A percentile compares a stretch with the other conserved stretches of the same genome.
Evolutionary conservation across 2,329 filamentous ascomycete species (phyloP).

Genomic region (Aureobasidium sp.): DNA sequence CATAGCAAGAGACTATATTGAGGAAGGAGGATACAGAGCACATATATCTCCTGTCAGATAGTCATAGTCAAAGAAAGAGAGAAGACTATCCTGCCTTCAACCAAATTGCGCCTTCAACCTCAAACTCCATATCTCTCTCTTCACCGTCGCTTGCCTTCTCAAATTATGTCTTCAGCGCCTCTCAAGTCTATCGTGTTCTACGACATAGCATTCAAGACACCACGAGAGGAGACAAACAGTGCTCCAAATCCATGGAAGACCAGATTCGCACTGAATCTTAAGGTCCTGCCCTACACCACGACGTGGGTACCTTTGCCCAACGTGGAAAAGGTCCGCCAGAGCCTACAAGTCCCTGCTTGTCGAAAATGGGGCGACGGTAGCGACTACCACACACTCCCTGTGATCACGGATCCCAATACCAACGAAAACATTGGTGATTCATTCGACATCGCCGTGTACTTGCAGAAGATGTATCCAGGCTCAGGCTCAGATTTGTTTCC

Average conservation of each 20-base stretch:
- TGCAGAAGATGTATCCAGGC: slow-evolving; percentile 44
- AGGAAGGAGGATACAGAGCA: background rate
- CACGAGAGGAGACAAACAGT: slow-evolving; percentile 27
- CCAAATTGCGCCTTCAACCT: too few species aligned
- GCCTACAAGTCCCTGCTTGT: slow-evolving; percentile 38
- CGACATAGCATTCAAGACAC: slow-evolving; percentile 36
- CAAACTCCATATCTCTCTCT: too few species aligned
- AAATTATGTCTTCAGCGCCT: slow-evolving; percentile 1
- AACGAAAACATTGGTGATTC: slow-evolving; percentile 47
- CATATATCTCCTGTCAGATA: background rate
- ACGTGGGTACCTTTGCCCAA: slow-evolving; percentile 47
- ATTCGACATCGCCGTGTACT: slow-evolving; percentile 55
- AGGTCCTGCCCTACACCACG: slow-evolving; percentile 38
- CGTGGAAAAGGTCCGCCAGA: slow-evolving; percentile 39
- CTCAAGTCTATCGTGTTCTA: slow-evolving; percentile 28
- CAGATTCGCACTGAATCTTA: slow-evolving; percentile 44
- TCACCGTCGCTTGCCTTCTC: background rate
- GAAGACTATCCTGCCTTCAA: too few species aligned
- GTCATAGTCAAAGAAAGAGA: too few species aligned
- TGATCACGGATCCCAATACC: slow-evolving; percentile 41
- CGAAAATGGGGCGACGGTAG: slow-evolving; percentile 49
- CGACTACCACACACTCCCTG: slow-evolving; percentile 53
- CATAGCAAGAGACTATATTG: background rate
- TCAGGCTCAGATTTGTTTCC: slow-evolving; percentile 19
- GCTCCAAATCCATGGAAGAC: slow-evolving; percentile 44